Evolutionary conservation across 164 flowering plant genomes (phyloP), one percentile per base, ranked within the genome.

Genomic region (Chimonanthus salicifolius): DNA sequence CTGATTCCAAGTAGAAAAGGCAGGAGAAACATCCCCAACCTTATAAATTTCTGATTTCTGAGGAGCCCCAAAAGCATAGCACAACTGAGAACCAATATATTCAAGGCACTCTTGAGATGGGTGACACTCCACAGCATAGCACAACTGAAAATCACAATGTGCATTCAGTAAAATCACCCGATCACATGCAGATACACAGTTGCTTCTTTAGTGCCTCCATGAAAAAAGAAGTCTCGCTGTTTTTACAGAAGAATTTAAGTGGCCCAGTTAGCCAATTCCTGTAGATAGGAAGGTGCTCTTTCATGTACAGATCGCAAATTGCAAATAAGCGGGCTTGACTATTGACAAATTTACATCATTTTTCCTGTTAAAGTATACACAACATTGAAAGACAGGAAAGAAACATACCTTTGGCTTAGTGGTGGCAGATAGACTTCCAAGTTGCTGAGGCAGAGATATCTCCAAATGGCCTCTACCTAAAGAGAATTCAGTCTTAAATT

Each of bases 321-420:
- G 6, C 5, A 33, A 44, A 43, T 45, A 44, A 44, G 49, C 2
- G 20, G 47, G 5, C 47, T 45, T 60, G 1, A 46, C 58, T 71
- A 71, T 71, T 20, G 47, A 71, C 73, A 71, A 68, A 68, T 71
- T 58, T 71, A 71, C 73, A 71, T 49, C 49, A 71, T 10, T 70
- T 49, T 71, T 47, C 65, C 62, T 58, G 65, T 46, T 45, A 45
- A 58, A 71, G 58, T 68, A 68, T 66, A 4, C 18, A 66, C 5
- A 45, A 7, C 7, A 45, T 66, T 66, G 45, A 45, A 66, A 5
- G n/a, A 9, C 47, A 66, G n/a, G 5, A 45, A 58, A 58, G 11
- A 5, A 47, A 58, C 65, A 18, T 51, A 71, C 73, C 64, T 3
- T 63, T 63, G 16, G n/a, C 5, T 71, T 51, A 71, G 49, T 46